Evolutionary conservation across 75 land plant species (phyloP).

Genomic region (Cryptomeria japonica): DNA sequence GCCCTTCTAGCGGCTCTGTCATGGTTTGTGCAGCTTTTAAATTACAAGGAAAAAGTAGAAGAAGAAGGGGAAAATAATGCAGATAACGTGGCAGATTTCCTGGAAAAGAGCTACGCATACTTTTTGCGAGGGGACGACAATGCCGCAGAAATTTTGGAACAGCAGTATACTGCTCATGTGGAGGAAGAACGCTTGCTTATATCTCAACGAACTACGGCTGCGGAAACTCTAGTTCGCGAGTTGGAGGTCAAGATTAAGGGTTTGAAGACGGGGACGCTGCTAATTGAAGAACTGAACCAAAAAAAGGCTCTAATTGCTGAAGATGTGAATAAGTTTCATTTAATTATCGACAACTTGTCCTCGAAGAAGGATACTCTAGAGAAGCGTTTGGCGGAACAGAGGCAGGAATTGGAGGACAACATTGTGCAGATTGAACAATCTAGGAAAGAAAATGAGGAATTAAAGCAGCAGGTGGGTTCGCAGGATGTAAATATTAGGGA

Average conservation of each 20-base stretch:
- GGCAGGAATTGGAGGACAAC: constrained; percentile 48
- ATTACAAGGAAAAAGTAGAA: constrained; percentile 28
- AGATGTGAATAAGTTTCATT: constrained; percentile 64
- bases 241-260: constrained; percentile 49
- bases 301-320: constrained; percentile 42
- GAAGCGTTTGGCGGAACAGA: constrained; percentile 54
- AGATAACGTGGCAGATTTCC: constrained; percentile 18
- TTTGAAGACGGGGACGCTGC: constrained; percentile 31
- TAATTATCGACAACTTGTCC: constrained; percentile 29
- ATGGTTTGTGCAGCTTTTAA: constrained; percentile 71
- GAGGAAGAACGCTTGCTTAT: constrained; percentile 15
- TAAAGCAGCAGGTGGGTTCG: constrained; percentile 45
- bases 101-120: constrained; percentile 33
- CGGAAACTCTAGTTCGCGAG: constrained; percentile 28
- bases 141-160: constrained; percentile 40
- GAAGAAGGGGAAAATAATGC: neutral
- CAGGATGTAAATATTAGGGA: constrained; percentile 71
- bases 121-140: constrained; percentile 78
- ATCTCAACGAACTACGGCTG: constrained; percentile 11
- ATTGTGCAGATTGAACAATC: constrained; percentile 39
- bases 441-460: constrained; percentile 56
- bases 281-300: constrained; percentile 44
- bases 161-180: constrained; percentile 15
- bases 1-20: constrained; percentile 61
- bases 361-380: constrained; percentile 33